Percentiles rank a stretch among this genome's conserved stretches.
Conservation (phyloP, 257 asterid species). For the Solanum lycopersicoides region DNA sequence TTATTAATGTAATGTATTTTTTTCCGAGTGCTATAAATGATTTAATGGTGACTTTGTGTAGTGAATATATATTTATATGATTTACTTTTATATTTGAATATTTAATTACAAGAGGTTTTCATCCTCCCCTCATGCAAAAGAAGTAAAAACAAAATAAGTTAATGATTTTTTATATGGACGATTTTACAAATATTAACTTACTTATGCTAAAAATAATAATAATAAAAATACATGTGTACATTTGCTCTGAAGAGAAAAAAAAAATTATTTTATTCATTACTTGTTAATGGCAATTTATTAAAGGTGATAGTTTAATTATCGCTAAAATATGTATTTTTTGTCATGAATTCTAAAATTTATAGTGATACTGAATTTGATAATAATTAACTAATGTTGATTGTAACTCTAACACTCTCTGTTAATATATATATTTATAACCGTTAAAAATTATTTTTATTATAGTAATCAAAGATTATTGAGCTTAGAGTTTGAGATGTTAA, state of each 20-base stretch:
- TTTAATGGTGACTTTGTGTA: background rate
- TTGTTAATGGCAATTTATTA: no score
- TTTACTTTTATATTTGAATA: background rate
- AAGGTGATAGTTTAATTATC: background rate
- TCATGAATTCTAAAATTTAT: no score
- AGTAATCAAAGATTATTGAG: background rate
- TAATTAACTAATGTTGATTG: no score
- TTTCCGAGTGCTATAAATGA: background rate
- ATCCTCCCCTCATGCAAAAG: background rate
- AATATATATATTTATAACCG: no score
- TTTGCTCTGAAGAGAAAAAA: background rate
- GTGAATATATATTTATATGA: background rate
- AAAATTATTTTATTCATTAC: background rate
- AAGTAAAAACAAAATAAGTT: background rate
- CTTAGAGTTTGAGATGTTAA: background rate
- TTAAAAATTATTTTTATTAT: no score
- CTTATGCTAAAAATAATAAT: background rate
- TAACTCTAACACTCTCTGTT: background rate
- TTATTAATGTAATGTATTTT: background rate
- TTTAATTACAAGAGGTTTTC: background rate
- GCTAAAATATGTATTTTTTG: background rate
- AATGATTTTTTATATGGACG: background rate
- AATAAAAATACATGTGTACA: background rate
- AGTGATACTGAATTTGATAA: no score
- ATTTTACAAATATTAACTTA: background rate